Conservation (phyloP, 805 yeast genomes). For the Sungouiozyma intestinalis region DNA sequence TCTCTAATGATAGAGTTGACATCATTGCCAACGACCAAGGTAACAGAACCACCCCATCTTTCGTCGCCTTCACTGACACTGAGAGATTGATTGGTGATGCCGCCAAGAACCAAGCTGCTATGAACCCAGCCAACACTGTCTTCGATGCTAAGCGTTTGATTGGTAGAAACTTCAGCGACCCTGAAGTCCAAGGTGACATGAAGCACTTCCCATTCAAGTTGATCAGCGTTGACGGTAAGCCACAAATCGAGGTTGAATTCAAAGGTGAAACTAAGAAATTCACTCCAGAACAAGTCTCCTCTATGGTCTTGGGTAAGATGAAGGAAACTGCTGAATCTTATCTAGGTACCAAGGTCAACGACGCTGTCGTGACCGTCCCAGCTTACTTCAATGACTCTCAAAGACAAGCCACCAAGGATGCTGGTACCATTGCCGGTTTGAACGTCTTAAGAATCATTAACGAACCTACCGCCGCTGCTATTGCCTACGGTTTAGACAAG, state of each 20-base stretch:
- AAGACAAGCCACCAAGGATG: conserved; percentile 97
- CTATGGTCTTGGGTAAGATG: conserved; percentile 86
- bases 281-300: conserved; percentile 90
- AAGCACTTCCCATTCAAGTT: conserved; percentile 85
- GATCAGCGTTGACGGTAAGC: conserved; percentile 61
- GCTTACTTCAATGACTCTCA: conserved; percentile 97
- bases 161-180: conserved; percentile 77
- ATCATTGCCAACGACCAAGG: conserved; percentile 97
- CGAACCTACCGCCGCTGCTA: conserved; percentile 97
- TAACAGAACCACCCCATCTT: conserved; percentile 95
- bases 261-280: conserved; percentile 78
- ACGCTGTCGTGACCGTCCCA: conserved; percentile 93
- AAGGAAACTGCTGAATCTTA: conserved; percentile 84
- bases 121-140: conserved; percentile 85
- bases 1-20: conserved; percentile 78
- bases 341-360: conserved; percentile 70
- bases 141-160: conserved; percentile 88
- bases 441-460: conserved; percentile 90
- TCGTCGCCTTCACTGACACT: conserved; percentile 86
- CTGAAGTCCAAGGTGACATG: conserved; percentile 66
- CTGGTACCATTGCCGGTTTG: conserved; percentile 92
- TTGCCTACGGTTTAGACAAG: conserved; percentile 84
- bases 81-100: conserved; percentile 95
- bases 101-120: conserved; percentile 95
- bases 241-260: conserved; percentile 72